Percentiles rank a stretch among this genome's conserved stretches.
phyloP scores from a whole-genome alignment of 331 rosid genomes.

The Acacia concinna region DNA sequence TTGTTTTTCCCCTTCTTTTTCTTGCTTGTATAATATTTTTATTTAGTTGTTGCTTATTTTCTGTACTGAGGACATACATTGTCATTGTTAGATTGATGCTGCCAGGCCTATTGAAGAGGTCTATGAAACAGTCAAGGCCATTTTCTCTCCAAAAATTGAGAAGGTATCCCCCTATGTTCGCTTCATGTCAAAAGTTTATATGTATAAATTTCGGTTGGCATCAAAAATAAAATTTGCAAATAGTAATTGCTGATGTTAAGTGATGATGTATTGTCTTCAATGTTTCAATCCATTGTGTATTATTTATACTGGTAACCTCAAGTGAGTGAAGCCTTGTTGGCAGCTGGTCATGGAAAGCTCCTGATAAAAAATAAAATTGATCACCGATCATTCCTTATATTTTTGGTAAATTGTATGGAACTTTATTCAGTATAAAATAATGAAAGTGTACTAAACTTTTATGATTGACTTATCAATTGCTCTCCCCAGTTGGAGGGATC shows the following conservation, averaged over 20 bases:
- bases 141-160: constrained; percentile 72
- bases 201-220: constrained; percentile 37
- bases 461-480: constrained; percentile 3
- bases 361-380: neutral
- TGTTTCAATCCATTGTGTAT: constrained; percentile 30
- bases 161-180: constrained; percentile 65
- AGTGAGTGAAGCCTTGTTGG: constrained; percentile 22
- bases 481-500: neutral
- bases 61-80: constrained; percentile 13
- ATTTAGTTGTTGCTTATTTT: constrained; percentile 15
- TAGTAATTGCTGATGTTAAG: constrained; percentile 23
- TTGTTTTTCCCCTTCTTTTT: neutral
- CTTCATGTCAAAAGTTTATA: constrained; percentile 42
- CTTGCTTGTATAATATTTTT: constrained; percentile 7
- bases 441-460: neutral
- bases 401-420: neutral
- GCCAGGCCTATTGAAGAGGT: constrained; percentile 81
- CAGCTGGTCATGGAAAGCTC: neutral
- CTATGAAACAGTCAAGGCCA: constrained; percentile 72
- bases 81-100: constrained; percentile 71
- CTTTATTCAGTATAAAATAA: constrained; percentile 10
- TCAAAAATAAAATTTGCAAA: constrained; percentile 31
- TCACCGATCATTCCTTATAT: neutral
- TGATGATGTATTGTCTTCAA: constrained; percentile 14
- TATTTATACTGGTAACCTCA: constrained; percentile 7